These are phyloP conservation scores for Xylariaceae sp. DNA, from an alignment of 2,329 filamentous ascomycete genomes.

Conservation along the genomic window DNA sequence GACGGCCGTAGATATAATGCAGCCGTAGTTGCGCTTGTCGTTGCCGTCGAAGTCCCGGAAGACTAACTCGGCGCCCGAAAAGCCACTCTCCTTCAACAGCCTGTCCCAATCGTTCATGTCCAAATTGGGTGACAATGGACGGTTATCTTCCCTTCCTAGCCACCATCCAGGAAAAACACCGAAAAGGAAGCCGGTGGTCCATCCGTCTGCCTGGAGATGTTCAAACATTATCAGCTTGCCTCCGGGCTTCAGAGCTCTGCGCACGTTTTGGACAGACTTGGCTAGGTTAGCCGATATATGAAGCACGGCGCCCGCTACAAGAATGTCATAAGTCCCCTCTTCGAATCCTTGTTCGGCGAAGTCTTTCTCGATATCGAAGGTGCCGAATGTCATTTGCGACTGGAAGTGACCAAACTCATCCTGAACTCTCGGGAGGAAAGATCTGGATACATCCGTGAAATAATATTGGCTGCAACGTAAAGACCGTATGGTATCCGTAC, in stretches of 20 bases:
- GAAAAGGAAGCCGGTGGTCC: constrained; percentile 15
- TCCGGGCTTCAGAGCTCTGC: constrained; percentile 15
- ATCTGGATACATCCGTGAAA: constrained; percentile 18
- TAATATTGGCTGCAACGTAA: constrained; percentile 16
- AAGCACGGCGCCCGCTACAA: constrained; percentile 17
- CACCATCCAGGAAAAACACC: constrained; percentile 24
- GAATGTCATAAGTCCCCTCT: constrained; percentile 10
- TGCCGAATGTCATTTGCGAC: constrained; percentile 13
- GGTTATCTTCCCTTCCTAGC: constrained; percentile 23
- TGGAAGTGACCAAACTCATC: constrained; percentile 2
- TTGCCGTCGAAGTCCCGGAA: constrained; percentile 9
- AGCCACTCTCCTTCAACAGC: neutral
- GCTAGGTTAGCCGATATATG: constrained; percentile 14
- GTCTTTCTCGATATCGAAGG: constrained; percentile 21
- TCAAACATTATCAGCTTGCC: constrained; percentile 20
- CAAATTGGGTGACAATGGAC: constrained; percentile 8
- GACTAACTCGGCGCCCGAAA: constrained; percentile 17
- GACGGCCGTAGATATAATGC: constrained; percentile 2
- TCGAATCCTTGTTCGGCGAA: constrained; percentile 11
- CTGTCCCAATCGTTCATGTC: constrained; percentile 8
- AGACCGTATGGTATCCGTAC: neutral
- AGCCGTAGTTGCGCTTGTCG: constrained; percentile 1
- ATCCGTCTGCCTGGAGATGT: neutral
- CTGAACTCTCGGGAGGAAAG: neutral
- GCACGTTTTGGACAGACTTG: constrained; percentile 7